Base-by-base conservation (phyloP, 768 basidiomycete species). In the Mycena maculata region DNA sequence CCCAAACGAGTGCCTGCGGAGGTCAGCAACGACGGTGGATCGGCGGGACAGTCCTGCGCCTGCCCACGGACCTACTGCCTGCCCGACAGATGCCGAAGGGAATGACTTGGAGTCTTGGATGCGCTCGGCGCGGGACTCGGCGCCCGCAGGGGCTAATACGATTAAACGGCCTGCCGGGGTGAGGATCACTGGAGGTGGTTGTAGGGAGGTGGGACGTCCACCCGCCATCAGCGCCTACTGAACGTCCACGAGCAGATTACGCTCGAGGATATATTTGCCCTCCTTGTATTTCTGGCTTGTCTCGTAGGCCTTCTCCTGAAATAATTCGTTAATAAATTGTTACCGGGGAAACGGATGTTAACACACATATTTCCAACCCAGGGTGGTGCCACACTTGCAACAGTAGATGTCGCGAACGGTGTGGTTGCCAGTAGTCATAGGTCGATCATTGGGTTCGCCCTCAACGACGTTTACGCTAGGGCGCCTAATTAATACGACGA, bases 341-440 rank as follows among this genome's bases (percentile, higher is more conserved):
- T 4, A 33, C 8, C 31, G 20, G 3, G 45, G 48, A 38, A 39
- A 42, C 22, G 58, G 41, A 50, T 41, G 47, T 20, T 50, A 22
- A 83, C 91, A 78, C 76, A 94, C 98, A 78, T 99, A 99, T 95
- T 98, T 98, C 97, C 98, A 99, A 61, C 97, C 97, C 33, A 99
- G 86, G 20, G 86, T 88, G 54, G 87, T 87, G 65, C 88, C 87
- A 79, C 97, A 99, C 79, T 96, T 97, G 84, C 85, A 82, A 80
- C 97, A 99, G 79, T 88, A 94, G 69, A 99, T 95, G 77, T 99
- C 97, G 62, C 97, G 90, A 36, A 99, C 97, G 28, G 92, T 94
- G 81, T 99, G 98, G 73, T 93, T 89, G 23, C 97, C 97, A 23
- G 97, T 99, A 31, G 96, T 96, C 97, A 99, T 99, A 63, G 90